Evolutionary conservation across 2,329 filamentous ascomycete genomes (phyloP), one percentile per base, ranked within the genome.

Genomic region (Beauveria pseudobassiana): DNA sequence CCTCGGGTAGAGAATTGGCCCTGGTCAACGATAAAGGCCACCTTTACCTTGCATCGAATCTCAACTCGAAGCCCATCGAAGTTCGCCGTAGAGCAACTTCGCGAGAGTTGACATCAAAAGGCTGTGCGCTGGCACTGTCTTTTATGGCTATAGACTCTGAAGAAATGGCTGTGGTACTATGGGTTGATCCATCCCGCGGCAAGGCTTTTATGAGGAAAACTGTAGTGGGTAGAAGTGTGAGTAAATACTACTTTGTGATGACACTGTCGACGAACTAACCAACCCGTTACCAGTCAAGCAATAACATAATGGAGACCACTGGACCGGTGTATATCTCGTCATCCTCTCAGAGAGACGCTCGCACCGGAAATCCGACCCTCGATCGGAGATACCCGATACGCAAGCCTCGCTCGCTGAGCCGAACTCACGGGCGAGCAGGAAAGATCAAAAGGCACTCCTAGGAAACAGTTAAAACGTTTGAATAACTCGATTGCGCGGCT

Each of bases 11-110:
- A 43, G 72, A 76, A n/a, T 63, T 77, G 9, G 74, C 72, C 10
- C 66, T 77, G 64, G 74, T 77, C 1, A 77, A 77, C 58, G 73
- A 76, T 61, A 75, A 73, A 58, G 75, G 75, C 3, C 66, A 75
- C 63, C 60, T 77, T 2, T 77, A 75, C 62, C 69, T 74, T 38
- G 70, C 75, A 3, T 72, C 71, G 1, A 74, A 71, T 46, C 64
- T 77, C 4, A 74, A 76, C 63, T 74, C 75, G 3, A 76, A 64
- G 48, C 72, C 72, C 1, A 70, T 77, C 64, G 72, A 76, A 30
- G 67, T 75, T 18, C 68, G 70, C 28, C 70, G 71, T 20, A 66
- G 74, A 18, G 73, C 74, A 8, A 71, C 68, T 3, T 72, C 73
- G 1, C 73, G 67, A 52, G 74, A 76, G 64, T 66, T 77, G 3